Percentiles rank a stretch among this genome's conserved stretches.
Conservation (phyloP, 1,284 basidiomycete genomes). For the Fistulinella cinereoalba region DNA sequence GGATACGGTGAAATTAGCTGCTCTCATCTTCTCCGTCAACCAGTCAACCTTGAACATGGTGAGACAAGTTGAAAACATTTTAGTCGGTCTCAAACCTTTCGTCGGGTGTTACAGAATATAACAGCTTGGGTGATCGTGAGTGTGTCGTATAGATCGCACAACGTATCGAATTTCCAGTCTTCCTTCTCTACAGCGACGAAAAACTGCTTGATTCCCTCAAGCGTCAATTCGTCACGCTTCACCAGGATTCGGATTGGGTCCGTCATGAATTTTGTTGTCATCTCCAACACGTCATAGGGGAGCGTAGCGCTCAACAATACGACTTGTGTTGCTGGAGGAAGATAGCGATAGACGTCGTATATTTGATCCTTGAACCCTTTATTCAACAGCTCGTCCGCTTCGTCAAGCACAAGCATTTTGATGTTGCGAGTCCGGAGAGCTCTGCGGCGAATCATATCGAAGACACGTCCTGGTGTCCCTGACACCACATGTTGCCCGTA, state of each 20-base stretch:
- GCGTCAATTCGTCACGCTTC: constrained; percentile 90
- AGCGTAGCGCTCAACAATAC: constrained; percentile 99
- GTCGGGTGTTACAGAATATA: too few relatives aligned
- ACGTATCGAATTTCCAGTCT: constrained; percentile 93
- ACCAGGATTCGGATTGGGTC: constrained; percentile 96
- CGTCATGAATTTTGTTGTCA: constrained; percentile 91
- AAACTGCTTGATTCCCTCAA: constrained; percentile 96
- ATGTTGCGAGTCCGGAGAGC: constrained; percentile 79
- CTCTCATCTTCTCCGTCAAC: constrained; percentile 52
- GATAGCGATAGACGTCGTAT: too few relatives aligned
- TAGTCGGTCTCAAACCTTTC: constrained; percentile 10
- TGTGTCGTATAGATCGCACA: constrained; percentile 88
- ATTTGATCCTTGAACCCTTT: too few relatives aligned
- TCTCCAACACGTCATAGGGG: constrained; percentile 87
- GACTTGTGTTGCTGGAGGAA: too few relatives aligned
- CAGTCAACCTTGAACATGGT: too few relatives aligned
- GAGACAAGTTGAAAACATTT: constrained; percentile 93
- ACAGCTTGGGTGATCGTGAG: constrained; percentile 97
- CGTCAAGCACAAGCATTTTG: constrained; percentile 95
- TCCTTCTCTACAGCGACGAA: constrained; percentile 94
- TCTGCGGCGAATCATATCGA: constrained; percentile 74
- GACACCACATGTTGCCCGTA: constrained; percentile 92
- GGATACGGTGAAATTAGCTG: not conserved
- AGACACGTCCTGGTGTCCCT: constrained; percentile 95
- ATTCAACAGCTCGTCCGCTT: constrained; percentile 99